These are phyloP conservation scores for Vaccinium corymbosum DNA, from an alignment of 148 eudicot species.

Conservation along the genomic window DNA sequence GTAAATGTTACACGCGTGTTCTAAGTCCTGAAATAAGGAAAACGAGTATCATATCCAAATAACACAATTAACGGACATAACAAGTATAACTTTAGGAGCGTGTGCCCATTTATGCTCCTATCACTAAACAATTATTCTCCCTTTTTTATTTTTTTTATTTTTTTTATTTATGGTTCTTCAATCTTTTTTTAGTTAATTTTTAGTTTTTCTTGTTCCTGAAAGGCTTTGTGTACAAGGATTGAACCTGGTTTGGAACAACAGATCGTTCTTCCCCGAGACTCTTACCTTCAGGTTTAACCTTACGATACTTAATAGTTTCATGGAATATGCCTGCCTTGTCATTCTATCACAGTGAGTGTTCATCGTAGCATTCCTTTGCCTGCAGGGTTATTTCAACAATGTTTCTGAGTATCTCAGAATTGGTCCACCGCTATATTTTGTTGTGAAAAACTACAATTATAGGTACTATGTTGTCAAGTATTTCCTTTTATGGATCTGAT, in stretches of 20 bases:
- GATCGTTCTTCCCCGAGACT: slow-evolving; percentile 94
- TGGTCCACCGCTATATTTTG: slow-evolving; percentile 71
- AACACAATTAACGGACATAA: no score
- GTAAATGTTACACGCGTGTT: no score
- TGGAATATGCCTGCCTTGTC: neutral
- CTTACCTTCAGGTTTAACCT: slow-evolving; percentile 85
- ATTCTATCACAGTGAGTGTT: neutral
- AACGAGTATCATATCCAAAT: no score
- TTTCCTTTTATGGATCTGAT: neutral
- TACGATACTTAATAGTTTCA: neutral
- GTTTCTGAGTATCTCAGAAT: slow-evolving; percentile 58
- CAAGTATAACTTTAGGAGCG: no score
- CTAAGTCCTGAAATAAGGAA: no score
- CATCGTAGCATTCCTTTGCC: slow-evolving; percentile 15
- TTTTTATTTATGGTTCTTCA: neutral
- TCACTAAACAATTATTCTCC: neutral
- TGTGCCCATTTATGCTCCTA: no score
- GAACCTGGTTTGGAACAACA: slow-evolving; percentile 98
- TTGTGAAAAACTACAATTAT: slow-evolving; percentile 65
- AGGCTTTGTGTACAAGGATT: slow-evolving; percentile 95
- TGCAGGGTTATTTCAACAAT: slow-evolving; percentile 58
- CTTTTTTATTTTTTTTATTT: neutral
- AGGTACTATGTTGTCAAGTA: slow-evolving; percentile 32
- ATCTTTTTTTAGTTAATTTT: neutral
- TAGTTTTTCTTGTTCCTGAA: slow-evolving; percentile 6